These are phyloP conservation scores for Fusarium sp. DNA, from an alignment of 2,329 filamentous ascomycete genomes.

Conservation along the genomic window DNA sequence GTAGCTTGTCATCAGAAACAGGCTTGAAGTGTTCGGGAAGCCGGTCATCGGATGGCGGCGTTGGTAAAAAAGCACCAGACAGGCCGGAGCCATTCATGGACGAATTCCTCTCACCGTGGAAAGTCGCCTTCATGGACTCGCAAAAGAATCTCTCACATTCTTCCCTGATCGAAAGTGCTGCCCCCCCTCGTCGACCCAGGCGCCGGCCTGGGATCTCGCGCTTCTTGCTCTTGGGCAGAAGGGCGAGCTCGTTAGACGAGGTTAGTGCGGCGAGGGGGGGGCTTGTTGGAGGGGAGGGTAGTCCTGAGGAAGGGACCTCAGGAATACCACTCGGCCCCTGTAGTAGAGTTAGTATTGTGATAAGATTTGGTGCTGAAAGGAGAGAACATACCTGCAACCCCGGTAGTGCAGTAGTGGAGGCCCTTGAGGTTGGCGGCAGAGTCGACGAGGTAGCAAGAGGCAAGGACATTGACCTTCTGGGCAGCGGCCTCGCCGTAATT, in stretches of 20 bases:
- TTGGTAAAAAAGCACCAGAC: constrained; percentile 76
- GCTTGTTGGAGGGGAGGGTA: constrained; percentile 87
- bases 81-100: constrained; percentile 84
- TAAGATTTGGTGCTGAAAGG: neutral
- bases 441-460: constrained; percentile 91
- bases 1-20: constrained; percentile 44
- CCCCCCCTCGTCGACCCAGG: constrained; percentile 80
- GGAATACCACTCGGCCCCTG: constrained; percentile 92
- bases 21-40: constrained; percentile 53
- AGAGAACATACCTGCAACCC: constrained; percentile 74
- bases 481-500: constrained; percentile 78
- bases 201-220: constrained; percentile 56
- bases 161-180: constrained; percentile 96
- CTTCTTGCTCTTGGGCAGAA: constrained; percentile 68
- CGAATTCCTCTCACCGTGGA: constrained; percentile 93
- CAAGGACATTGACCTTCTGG: constrained; percentile 80
- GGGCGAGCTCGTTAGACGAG: constrained; percentile 74
- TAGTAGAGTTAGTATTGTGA: constrained; percentile 29
- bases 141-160: constrained; percentile 99
- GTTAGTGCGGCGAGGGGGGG: constrained; percentile 86
- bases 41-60: constrained; percentile 65
- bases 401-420: constrained; percentile 96
- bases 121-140: constrained; percentile 91
- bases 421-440: constrained; percentile 77
- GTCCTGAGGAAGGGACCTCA: constrained; percentile 88